Conservation (phyloP, 306 rosid genomes). For the Arachis hypogaea region DNA sequence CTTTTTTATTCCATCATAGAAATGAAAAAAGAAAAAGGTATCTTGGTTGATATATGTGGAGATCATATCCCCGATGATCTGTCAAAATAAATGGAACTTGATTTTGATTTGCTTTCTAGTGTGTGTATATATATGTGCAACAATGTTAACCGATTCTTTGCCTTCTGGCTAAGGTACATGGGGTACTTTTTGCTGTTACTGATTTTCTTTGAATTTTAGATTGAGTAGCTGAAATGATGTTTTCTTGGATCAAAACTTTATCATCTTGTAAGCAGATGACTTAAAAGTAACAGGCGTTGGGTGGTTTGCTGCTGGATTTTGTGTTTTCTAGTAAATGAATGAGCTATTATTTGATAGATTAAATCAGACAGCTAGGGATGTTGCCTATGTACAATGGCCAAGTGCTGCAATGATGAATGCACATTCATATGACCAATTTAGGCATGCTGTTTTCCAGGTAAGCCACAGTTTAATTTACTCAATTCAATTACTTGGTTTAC, state of each 20-base stretch:
- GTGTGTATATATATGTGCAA: neutral
- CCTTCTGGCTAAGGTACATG: slow-evolving; percentile 1
- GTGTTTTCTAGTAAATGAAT: slow-evolving; percentile 1
- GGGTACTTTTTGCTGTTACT: neutral
- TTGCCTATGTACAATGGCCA: slow-evolving; percentile 84
- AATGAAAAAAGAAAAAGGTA: neutral
- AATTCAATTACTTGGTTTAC: slow-evolving; percentile 4
- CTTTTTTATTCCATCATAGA: too few relatives aligned
- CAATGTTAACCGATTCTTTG: neutral
- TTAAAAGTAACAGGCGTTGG: slow-evolving; percentile 2
- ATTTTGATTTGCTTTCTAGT: slow-evolving; percentile 4
- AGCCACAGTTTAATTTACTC: neutral
- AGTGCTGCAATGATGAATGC: slow-evolving; percentile 88
- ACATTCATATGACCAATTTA: slow-evolving; percentile 76
- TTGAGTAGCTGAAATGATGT: slow-evolving; percentile 18
- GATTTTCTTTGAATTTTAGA: neutral
- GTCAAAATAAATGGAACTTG: neutral
- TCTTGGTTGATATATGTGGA: neutral
- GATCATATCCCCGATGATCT: neutral
- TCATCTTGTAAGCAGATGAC: neutral
- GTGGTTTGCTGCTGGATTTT: slow-evolving; percentile 25
- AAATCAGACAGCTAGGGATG: slow-evolving; percentile 66
- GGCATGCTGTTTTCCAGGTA: slow-evolving; percentile 88
- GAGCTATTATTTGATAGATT: slow-evolving; percentile 42
- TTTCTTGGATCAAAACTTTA: slow-evolving; percentile 8